phyloP scores from a whole-genome alignment of 768 basidiomycete species.

The Russula compacta region DNA sequence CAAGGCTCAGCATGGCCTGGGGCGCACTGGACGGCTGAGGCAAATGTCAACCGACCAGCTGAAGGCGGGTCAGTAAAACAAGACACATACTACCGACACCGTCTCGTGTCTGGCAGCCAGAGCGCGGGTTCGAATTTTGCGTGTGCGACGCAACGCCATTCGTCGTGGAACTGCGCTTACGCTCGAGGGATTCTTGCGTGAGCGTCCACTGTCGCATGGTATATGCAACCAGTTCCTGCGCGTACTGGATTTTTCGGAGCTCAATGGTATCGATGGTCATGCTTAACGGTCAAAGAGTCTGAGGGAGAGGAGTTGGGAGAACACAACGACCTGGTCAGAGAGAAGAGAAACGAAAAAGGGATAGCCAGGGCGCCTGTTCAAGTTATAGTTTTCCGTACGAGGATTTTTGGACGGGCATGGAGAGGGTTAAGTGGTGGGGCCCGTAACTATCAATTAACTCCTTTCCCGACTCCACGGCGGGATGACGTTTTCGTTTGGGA shows the following conservation, averaged over 20 bases:
- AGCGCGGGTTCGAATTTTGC: background rate
- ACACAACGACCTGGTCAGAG: background rate
- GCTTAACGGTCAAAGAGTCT: background rate
- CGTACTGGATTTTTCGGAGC: slow-evolving; percentile 28
- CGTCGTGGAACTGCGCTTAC: slow-evolving; percentile 5
- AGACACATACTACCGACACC: background rate
- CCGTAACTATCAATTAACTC: background rate
- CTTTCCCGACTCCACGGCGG: background rate
- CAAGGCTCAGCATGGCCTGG: background rate
- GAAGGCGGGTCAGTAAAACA: background rate
- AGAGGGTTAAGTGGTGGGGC: background rate
- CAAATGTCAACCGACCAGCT: background rate
- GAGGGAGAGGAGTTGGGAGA: background rate
- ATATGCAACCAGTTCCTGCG: slow-evolving; percentile 31
- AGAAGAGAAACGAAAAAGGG: no score
- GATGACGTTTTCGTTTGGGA: background rate
- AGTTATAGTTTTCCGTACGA: background rate
- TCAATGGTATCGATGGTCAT: slow-evolving; percentile 23
- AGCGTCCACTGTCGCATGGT: slow-evolving; percentile 33
- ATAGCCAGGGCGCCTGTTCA: background rate
- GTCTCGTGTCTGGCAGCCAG: background rate
- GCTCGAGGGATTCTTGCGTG: slow-evolving; percentile 24
- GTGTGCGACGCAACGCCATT: background rate
- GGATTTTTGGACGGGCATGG: background rate
- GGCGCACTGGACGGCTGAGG: background rate